A percentile compares a stretch with the other conserved stretches of the same genome.
phyloP scores from a whole-genome alignment of 2,329 filamentous ascomycete genomes.

The Xylariaceae sp. region DNA sequence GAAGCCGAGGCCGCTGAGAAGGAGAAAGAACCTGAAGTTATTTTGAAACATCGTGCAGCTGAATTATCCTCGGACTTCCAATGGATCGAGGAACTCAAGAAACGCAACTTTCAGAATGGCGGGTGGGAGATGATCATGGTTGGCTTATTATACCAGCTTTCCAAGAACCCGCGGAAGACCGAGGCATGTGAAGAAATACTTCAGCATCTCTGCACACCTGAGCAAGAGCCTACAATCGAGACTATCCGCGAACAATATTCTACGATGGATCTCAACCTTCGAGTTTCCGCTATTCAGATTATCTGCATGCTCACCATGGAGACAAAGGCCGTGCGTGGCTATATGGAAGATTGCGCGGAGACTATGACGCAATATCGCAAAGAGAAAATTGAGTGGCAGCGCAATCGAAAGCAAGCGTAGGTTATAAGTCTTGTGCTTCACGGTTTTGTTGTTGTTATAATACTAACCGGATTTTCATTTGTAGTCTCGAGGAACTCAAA shows the following conservation, averaged over 20 bases:
- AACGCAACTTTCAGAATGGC: slow-evolving; percentile 81
- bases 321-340: slow-evolving; percentile 81
- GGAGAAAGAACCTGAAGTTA: slow-evolving; percentile 45
- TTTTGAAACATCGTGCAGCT: slow-evolving; percentile 63
- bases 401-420: slow-evolving; percentile 67
- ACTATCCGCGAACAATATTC: slow-evolving; percentile 72
- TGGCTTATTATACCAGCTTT: slow-evolving; percentile 81
- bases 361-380: slow-evolving; percentile 95
- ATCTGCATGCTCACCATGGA: slow-evolving; percentile 82
- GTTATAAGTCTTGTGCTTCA: slow-evolving; percentile 29
- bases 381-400: slow-evolving; percentile 90
- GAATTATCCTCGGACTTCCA: slow-evolving; percentile 73
- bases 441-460: slow-evolving; percentile 1
- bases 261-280: slow-evolving; percentile 76
- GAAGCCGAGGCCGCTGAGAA: slow-evolving; percentile 55
- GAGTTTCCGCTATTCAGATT: slow-evolving; percentile 77
- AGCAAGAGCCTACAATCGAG: slow-evolving; percentile 71
- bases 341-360: slow-evolving; percentile 88
- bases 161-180: slow-evolving; percentile 68
- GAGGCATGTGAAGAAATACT: slow-evolving; percentile 77
- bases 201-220: slow-evolving; percentile 73
- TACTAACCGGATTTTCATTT: slow-evolving; percentile 28
- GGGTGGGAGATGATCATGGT: slow-evolving; percentile 91
- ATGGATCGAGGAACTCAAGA: slow-evolving; percentile 82
- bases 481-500: slow-evolving; percentile 68